Percentiles rank a stretch among this genome's conserved stretches.
These are phyloP conservation scores for Botryococcus braunii DNA, from an alignment of 163 green algal genomes.

Conservation along the genomic window DNA sequence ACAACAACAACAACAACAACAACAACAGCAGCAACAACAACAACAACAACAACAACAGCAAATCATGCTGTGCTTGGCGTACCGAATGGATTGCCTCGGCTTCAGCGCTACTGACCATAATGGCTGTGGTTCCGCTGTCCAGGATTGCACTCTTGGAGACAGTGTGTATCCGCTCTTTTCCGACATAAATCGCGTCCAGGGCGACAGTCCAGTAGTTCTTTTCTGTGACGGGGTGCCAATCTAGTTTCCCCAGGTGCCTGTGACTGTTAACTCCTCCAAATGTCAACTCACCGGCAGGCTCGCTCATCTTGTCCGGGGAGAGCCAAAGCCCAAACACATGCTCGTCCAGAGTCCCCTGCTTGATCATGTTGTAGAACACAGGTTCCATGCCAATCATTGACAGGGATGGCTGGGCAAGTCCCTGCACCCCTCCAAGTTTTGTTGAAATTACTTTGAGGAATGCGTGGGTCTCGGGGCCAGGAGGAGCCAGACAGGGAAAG, in stretches of 20 bases:
- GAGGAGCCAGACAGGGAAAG: not conserved
- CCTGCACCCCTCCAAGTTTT: not conserved
- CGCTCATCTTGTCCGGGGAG: not conserved
- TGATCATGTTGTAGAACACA: constrained; percentile 9
- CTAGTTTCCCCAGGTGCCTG: not conserved
- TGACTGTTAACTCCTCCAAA: constrained; percentile 1
- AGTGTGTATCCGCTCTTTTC: no score
- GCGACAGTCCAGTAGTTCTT: constrained; percentile 9
- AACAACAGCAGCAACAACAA: no score
- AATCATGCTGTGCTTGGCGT: no score
- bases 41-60: no score
- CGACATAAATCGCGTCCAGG: not conserved
- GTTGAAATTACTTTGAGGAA: not conserved
- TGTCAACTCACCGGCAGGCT: constrained; percentile 3
- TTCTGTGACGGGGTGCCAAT: not conserved
- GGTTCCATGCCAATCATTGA: not conserved
- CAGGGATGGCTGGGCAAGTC: constrained; percentile 3
- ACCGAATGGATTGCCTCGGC: constrained; percentile 4
- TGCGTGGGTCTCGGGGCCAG: not conserved
- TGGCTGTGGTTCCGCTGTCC: constrained; percentile 3
- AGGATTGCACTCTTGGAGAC: no score
- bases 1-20: no score
- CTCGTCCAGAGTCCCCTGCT: constrained; percentile 4
- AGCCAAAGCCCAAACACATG: constrained; percentile 4
- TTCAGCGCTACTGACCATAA: not conserved